A percentile compares a stretch with the other conserved stretches of the same genome.
Conservation (phyloP, 2,329 filamentous ascomycete genomes). For the Hypoxylon sp. region DNA sequence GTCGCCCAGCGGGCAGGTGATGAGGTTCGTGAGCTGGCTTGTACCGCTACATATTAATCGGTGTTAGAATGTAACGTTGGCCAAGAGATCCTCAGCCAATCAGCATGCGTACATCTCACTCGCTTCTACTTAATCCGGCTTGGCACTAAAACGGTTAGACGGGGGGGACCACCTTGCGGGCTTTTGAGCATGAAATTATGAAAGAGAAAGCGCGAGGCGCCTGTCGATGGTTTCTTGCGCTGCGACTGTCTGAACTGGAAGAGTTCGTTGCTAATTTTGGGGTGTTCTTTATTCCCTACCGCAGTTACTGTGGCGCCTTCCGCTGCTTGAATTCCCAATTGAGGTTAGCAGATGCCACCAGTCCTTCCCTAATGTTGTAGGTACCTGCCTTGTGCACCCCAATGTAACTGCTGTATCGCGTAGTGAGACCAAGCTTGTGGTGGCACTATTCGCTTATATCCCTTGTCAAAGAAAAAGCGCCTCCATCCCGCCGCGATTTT, state of each 20-base stretch:
- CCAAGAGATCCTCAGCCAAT: constrained; percentile 33
- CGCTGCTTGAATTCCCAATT: constrained; percentile 1
- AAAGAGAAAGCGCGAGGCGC: constrained; percentile 13
- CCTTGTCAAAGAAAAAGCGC: constrained; percentile 37
- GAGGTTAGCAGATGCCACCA: not conserved
- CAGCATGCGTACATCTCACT: constrained; percentile 22
- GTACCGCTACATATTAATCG: not conserved
- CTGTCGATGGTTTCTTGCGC: not conserved
- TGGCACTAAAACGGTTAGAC: constrained; percentile 37
- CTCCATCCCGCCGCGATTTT: constrained; percentile 19
- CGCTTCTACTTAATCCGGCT: constrained; percentile 42
- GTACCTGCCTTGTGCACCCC: not conserved
- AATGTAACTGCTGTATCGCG: constrained; percentile 23
- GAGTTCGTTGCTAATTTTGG: constrained; percentile 26
- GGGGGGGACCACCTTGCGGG: constrained; percentile 22
- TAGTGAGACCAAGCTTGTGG: constrained; percentile 31
- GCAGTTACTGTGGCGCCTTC: not conserved
- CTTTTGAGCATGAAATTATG: constrained; percentile 47
- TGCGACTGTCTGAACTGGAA: not conserved
- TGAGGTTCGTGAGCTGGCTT: not conserved
- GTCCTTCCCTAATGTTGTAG: constrained; percentile 6
- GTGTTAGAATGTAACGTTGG: constrained; percentile 14
- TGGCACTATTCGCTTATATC: constrained; percentile 9
- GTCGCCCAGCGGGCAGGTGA: constrained; percentile 4
- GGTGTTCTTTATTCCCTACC: constrained; percentile 14